These are phyloP conservation scores for Grigorovia humatica DNA, from an alignment of 805 yeast species.

Conservation along the genomic window DNA sequence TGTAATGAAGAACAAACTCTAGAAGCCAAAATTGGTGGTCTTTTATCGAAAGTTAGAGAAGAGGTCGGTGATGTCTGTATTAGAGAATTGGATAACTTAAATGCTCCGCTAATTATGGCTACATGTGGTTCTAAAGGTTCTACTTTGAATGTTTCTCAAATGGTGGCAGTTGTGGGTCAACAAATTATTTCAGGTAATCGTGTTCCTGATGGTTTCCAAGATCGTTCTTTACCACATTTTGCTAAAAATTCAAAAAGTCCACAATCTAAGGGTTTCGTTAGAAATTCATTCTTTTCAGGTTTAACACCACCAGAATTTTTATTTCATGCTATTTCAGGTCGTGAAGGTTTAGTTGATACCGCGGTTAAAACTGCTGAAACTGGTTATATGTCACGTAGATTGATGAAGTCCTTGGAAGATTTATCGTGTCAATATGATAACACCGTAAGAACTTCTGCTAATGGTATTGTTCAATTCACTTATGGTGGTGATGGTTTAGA, in stretches of 20 bases:
- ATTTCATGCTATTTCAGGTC: conserved; percentile 98
- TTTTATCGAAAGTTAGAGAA: conserved; percentile 93
- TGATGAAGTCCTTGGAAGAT: conserved; percentile 96
- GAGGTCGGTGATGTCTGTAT: conserved; percentile 98
- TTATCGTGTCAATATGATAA: conserved; percentile 85
- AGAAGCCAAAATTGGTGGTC: conserved; percentile 95
- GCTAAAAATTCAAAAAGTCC: conserved; percentile 94
- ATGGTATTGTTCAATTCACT: conserved; percentile 93
- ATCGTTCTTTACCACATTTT: conserved; percentile 95
- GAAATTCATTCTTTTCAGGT: conserved; percentile 92
- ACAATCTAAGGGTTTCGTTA: conserved; percentile 93
- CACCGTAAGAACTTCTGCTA: conserved; percentile 89
- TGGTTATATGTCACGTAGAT: conserved; percentile 95
- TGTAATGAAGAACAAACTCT: conserved; percentile 97
- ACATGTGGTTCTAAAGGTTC: conserved; percentile 99
- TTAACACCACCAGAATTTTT: conserved; percentile 92
- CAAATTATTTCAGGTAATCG: conserved; percentile 98
- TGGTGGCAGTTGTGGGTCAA: conserved; percentile 99
- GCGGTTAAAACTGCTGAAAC: conserved; percentile 99
- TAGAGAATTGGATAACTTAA: conserved; percentile 74
- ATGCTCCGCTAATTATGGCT: conserved; percentile 98
- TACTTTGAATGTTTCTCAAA: conserved; percentile 93
- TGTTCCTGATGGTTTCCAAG: conserved; percentile 99
- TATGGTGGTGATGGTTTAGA: conserved; percentile 99
- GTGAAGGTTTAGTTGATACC: conserved; percentile 98